Evolutionary conservation across 1,139 yeast genomes (phyloP), one percentile per base, ranked within the genome.

Genomic region (Pichia sp.): DNA sequence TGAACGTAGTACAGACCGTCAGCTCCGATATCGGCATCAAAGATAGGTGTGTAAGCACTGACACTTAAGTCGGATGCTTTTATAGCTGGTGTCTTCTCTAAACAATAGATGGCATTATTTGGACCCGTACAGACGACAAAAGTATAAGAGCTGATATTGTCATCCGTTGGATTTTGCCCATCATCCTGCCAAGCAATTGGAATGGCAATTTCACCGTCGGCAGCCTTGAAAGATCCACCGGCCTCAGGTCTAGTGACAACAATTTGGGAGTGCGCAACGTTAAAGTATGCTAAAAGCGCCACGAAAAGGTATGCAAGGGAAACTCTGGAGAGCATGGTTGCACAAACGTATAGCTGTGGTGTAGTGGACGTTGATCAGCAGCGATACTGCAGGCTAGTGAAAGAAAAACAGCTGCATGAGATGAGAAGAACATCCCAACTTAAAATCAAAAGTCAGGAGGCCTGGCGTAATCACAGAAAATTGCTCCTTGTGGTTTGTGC

Each of bases 1-100:
- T 87, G 96, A 47, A 87, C 61, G 56, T 62, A 86, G 57, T 71
- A 87, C 41, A 62, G 62, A 19, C 96, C 96, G 52, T 69, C 62
- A 5, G 74, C 72, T 25, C 74, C 81, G 12, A 51, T 52, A 14
- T 64, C 43, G 1, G 72, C 58, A 6, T 63, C 62, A 35, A 80
- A 56, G 1, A 54, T 35, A 3, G 75, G 72, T 1, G 64, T 55
- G 48, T 68, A 69, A 1, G 62, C 42, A 38, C 62, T 52, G 30
- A 49, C 53, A 20, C 49, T 39, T 28, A 63, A 30, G 6, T 37
- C 38, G 25, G 53, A 50, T 27, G 44, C 22, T 3, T 42, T 20
- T 6, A 46, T 35, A 8, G 46, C 21, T 11, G 27, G 22, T 6
- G 30, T 24, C 2, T 23, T 22, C 16, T 30, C 29, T 8, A 47